Base-by-base conservation (phyloP, 2,329 filamentous ascomycete genomes). In the Fusarium tuaranense region DNA sequence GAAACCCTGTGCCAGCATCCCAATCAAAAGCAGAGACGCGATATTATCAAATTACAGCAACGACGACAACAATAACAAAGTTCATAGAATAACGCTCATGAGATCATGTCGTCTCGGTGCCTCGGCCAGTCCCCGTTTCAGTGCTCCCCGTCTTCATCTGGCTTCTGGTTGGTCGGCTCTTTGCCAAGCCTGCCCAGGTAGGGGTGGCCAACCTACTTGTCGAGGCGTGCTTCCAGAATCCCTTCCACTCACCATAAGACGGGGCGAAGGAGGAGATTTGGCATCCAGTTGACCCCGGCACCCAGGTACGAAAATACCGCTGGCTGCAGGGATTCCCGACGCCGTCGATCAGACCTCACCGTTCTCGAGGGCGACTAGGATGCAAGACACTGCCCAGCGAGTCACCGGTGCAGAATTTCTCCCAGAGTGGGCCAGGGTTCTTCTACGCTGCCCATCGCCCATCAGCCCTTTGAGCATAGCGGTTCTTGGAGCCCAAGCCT, bases 221-320 rank as follows among this genome's bases (percentile, higher is more conserved):
- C 58, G 71, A 78, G 76, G 76, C 67, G 76, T 78, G 70, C 75
- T 78, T 78, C 76, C 76, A 78, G 75, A 78, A 78, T 72, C 75
- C 48, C 61, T 69, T 68, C 63, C 46, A 51, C 63, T 62, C 67
- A 63, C 67, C 63, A 63, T 53, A 59, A 64, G 53, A 53, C 55
- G 51, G 46, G 41, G 59, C 39, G 65, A 57, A 65, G 46, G 44
- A 63, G 41, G 67, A 67, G 59, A 67, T 69, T 73, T 72, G 63
- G 58, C 59, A 62, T 65, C 57, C 53, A 61, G 62, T 62, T n/a
- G 39, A 59, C 57, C 67, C 60, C 60, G 41, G 65, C 22, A n/a
- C 51, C 39, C 65, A 69, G 69, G 74, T 76, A 73, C 69, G 70
- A 76, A 69, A 74, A 73, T 70, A 63, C 72, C 68, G 73, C 73